phyloP scores from a whole-genome alignment of 345 rosid genomes.

The Laguncularia racemosa region DNA sequence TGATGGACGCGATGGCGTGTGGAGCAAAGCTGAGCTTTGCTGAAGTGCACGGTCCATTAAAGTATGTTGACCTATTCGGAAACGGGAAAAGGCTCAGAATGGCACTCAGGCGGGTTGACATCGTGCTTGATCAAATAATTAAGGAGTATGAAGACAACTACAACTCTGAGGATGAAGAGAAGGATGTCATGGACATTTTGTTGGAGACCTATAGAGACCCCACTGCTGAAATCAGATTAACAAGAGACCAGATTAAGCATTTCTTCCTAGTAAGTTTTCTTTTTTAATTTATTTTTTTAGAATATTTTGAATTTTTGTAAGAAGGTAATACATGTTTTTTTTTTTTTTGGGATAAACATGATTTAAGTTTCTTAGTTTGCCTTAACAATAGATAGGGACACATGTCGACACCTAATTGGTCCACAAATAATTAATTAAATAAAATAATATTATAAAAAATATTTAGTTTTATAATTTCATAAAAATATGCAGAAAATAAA shows the following conservation, averaged over 20 bases:
- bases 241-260: constrained; percentile 54
- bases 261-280: constrained; percentile 56
- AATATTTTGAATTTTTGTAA: too few species aligned
- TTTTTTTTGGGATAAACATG: too few species aligned
- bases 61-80: constrained; percentile 29
- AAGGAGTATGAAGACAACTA: constrained; percentile 25
- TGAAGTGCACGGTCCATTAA: constrained; percentile 34
- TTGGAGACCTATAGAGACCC: constrained; percentile 46
- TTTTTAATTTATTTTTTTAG: too few species aligned
- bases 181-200: constrained; percentile 53
- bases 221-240: constrained; percentile 39
- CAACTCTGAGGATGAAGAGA: constrained; percentile 3
- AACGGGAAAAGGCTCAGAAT: constrained; percentile 27
- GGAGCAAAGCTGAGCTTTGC: constrained; percentile 27
- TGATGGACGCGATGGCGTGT: constrained; percentile 19
- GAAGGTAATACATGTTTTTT: too few species aligned
- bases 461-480: too few species aligned
- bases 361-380: too few species aligned
- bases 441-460: too few species aligned
- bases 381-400: too few species aligned
- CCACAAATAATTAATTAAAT: too few species aligned
- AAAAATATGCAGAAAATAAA: too few species aligned
- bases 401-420: too few species aligned
- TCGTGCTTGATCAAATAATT: constrained; percentile 26
- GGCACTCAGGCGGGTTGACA: constrained; percentile 25